A percentile compares a stretch with the other conserved stretches of the same genome.
Conservation (phyloP, 2,329 filamentous ascomycete genomes). For the Botrytis paeoniae region DNA sequence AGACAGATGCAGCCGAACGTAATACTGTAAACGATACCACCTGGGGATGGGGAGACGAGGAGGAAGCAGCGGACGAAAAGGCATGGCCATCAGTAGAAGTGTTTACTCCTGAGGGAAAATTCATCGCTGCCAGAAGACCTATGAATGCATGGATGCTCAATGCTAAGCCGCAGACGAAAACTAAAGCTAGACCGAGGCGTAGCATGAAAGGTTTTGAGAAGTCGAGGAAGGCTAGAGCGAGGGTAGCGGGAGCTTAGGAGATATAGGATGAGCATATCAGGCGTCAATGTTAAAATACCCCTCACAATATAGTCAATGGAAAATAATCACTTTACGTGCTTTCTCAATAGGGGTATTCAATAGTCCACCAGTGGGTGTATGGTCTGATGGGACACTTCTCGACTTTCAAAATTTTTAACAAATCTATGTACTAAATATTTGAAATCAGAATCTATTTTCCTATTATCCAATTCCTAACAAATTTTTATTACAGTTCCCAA, state of each 20-base stretch:
- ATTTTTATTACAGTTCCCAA: no score
- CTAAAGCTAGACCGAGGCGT: conserved; percentile 57
- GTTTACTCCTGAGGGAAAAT: conserved; percentile 80
- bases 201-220: conserved; percentile 67
- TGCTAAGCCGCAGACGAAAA: conserved; percentile 52
- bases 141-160: conserved; percentile 67
- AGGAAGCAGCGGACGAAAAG: conserved; percentile 29
- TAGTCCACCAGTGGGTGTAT: background rate
- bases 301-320: background rate
- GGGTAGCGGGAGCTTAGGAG: background rate
- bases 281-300: background rate
- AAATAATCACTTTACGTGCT: background rate
- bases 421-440: no score
- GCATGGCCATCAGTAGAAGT: conserved; percentile 75
- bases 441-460: no score
- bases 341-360: background rate
- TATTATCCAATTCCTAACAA: no score
- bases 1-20: background rate
- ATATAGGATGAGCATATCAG: background rate
- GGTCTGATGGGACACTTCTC: no score
- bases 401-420: no score
- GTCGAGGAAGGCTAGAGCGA: conserved; percentile 32
- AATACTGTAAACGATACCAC: background rate
- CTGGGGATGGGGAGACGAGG: background rate
- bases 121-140: conserved; percentile 62